Conservation (phyloP, 441 rosid species). For the Kokia cookei region DNA sequence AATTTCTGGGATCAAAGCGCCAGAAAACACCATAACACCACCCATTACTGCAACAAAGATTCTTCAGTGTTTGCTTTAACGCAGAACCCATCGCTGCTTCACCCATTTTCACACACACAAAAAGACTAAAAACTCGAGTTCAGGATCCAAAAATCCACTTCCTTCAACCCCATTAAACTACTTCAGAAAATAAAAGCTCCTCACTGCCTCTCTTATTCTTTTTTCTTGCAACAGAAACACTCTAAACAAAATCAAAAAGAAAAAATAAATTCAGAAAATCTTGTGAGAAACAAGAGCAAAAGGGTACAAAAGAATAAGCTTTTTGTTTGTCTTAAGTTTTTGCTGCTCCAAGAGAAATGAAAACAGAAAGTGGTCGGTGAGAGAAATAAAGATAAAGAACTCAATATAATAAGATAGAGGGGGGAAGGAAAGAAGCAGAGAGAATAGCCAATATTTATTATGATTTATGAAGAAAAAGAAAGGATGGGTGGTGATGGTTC, state of each 20-base stretch:
- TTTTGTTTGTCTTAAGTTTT: conserved; percentile 12
- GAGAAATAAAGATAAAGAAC: conserved; percentile 22
- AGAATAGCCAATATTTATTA: neutral
- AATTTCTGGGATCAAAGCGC: conserved; percentile 62
- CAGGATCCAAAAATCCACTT: conserved; percentile 9
- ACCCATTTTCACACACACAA: conserved; percentile 10
- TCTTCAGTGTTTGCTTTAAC: conserved; percentile 50
- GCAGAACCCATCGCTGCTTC: conserved; percentile 41
- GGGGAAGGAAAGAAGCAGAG: neutral
- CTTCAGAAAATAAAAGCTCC: neutral
- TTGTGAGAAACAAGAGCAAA: conserved; percentile 4
- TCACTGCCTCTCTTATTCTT: neutral
- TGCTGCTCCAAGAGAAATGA: conserved; percentile 11
- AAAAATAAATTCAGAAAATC: neutral
- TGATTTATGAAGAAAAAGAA: neutral
- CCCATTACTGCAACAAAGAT: conserved; percentile 65
- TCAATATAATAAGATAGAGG: neutral
- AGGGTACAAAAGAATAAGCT: conserved; percentile 8
- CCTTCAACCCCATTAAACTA: conserved; percentile 17
- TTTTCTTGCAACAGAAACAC: neutral
- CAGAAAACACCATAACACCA: conserved; percentile 86
- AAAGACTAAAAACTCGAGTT: conserved; percentile 6
- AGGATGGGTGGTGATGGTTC: conserved; percentile 4
- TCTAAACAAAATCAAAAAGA: neutral
- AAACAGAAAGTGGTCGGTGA: conserved; percentile 18